Evolutionary conservation across 805 yeast genomes (phyloP).

Genomic region (Allodekkera sacchari): DNA sequence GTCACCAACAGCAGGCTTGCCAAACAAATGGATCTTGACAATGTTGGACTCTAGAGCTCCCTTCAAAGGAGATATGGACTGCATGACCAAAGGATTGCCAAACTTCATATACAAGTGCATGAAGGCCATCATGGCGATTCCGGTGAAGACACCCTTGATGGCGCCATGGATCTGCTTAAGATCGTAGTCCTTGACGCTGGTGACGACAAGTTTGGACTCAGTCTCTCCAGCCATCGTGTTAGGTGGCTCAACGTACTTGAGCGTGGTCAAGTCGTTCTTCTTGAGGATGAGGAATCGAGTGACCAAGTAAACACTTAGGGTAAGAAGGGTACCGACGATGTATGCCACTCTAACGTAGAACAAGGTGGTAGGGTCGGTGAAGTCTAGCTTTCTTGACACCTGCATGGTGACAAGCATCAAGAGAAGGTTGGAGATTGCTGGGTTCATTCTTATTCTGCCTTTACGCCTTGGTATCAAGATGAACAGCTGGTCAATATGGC

Average conservation of each 20-base stretch:
- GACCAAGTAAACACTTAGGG: constrained; percentile 59
- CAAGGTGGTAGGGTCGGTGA: constrained; percentile 72
- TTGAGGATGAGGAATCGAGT: constrained; percentile 51
- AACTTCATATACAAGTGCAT: constrained; percentile 97
- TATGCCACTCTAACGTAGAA: constrained; percentile 71
- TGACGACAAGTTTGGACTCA: constrained; percentile 68
- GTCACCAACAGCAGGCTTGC: constrained; percentile 76
- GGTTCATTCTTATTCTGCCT: constrained; percentile 62
- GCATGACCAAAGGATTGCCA: constrained; percentile 95
- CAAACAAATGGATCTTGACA: constrained; percentile 84
- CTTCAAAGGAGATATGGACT: constrained; percentile 84
- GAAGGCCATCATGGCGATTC: constrained; percentile 94
- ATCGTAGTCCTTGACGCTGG: constrained; percentile 94
- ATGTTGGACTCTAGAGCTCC: constrained; percentile 83
- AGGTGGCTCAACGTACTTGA: constrained; percentile 86
- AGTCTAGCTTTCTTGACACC: constrained; percentile 78
- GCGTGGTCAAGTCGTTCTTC: constrained; percentile 84
- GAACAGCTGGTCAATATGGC: too few species aligned
- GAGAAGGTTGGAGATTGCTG: constrained; percentile 77
- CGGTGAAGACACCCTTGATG: constrained; percentile 77
- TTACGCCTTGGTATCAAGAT: too few species aligned
- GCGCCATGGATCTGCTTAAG: constrained; percentile 74
- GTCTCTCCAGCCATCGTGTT: constrained; percentile 69
- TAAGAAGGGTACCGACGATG: constrained; percentile 53
- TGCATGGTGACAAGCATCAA: constrained; percentile 97